A percentile compares a stretch with the other conserved stretches of the same genome.
These are phyloP conservation scores for Yamadazyma pseudoaaseri DNA, from an alignment of 1,139 yeast species.

Conservation along the genomic window DNA sequence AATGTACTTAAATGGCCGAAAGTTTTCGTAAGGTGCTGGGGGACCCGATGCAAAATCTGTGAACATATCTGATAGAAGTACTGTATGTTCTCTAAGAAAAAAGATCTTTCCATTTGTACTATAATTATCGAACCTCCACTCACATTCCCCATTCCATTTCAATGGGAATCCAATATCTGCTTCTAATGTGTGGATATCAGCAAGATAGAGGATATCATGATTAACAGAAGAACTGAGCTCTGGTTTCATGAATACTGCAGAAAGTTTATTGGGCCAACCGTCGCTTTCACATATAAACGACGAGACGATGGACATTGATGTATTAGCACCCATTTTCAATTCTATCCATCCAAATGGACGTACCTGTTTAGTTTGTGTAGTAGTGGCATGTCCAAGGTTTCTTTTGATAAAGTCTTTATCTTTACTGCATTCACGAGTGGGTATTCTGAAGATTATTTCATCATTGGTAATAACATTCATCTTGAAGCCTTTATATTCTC, in stretches of 20 bases:
- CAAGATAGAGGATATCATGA: slow-evolving; percentile 73
- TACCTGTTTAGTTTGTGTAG: slow-evolving; percentile 8
- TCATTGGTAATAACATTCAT: slow-evolving; percentile 58
- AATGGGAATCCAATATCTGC: slow-evolving; percentile 70
- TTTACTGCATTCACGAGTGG: slow-evolving; percentile 82
- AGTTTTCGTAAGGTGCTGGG: slow-evolving; percentile 69
- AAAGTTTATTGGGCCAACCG: slow-evolving; percentile 61
- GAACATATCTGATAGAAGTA: slow-evolving; percentile 69
- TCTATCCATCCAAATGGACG: slow-evolving; percentile 94
- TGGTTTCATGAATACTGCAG: slow-evolving; percentile 50
- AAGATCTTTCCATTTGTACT: slow-evolving; percentile 59
- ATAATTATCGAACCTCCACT: slow-evolving; percentile 60
- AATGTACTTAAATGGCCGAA: slow-evolving; percentile 66
- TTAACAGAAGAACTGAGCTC: slow-evolving; percentile 83
- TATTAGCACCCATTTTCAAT: slow-evolving; percentile 54
- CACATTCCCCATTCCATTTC: slow-evolving; percentile 75
- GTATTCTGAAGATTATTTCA: slow-evolving; percentile 68
- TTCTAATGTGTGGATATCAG: slow-evolving; percentile 55
- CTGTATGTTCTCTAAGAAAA: slow-evolving; percentile 79
- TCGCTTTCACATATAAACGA: slow-evolving; percentile 50
- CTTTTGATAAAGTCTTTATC: slow-evolving; percentile 42
- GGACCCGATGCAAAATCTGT: slow-evolving; percentile 78
- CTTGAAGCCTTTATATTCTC: slow-evolving; percentile 59
- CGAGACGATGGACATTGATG: slow-evolving; percentile 46
- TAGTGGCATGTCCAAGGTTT: slow-evolving; percentile 8